These are phyloP conservation scores for Penicillium sp. DNA, from an alignment of 2,329 filamentous ascomycete genomes.

Conservation along the genomic window DNA sequence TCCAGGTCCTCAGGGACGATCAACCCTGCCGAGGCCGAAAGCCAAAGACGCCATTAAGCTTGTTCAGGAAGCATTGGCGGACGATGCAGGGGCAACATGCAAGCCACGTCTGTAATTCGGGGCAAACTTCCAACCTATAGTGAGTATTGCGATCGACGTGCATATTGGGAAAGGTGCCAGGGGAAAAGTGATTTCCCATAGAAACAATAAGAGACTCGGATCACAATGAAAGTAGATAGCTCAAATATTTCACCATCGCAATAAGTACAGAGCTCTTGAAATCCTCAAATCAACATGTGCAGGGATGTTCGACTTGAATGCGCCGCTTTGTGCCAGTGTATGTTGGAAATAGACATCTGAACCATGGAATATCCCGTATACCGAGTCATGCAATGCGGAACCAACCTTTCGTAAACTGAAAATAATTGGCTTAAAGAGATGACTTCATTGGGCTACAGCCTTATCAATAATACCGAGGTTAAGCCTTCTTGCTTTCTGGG, in stretches of 20 bases:
- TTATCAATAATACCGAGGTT: background rate
- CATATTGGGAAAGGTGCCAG: background rate
- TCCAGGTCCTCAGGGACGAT: background rate
- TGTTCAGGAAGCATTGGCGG: background rate
- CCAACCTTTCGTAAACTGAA: background rate
- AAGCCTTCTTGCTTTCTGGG: background rate
- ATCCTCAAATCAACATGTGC: background rate
- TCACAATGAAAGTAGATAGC: no score
- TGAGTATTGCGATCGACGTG: background rate
- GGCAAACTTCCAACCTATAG: background rate
- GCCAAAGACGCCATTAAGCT: background rate
- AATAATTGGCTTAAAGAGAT: background rate
- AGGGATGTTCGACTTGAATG: background rate
- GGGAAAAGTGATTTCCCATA: background rate
- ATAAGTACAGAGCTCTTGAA: background rate
- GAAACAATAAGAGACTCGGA: background rate
- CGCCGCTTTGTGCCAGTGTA: background rate
- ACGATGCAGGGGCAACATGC: background rate
- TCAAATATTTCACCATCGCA: background rate
- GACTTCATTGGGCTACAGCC: background rate
- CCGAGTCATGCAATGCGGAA: background rate
- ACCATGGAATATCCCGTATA: background rate
- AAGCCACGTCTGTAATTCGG: background rate
- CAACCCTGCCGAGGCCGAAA: background rate
- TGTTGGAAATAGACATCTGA: background rate